Conservation (phyloP, 805 yeast genomes). For the Vanderwaltozyma yarrowii region DNA sequence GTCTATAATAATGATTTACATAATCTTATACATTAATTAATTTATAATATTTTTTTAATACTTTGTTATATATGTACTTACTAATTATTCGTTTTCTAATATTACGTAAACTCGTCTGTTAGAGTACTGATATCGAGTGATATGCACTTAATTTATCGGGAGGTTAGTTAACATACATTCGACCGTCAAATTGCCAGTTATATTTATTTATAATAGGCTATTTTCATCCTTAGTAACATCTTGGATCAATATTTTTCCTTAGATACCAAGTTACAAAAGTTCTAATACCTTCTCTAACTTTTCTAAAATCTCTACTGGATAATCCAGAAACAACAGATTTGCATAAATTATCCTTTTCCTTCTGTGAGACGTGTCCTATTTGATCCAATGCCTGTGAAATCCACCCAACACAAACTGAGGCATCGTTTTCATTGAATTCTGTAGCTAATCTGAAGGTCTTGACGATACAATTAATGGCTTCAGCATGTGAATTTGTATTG, state of each 20-base stretch:
- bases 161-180: too few relatives aligned
- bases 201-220: too few relatives aligned
- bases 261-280: conserved; percentile 80
- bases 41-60: too few relatives aligned
- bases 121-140: too few relatives aligned
- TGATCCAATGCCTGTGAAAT: conserved; percentile 40
- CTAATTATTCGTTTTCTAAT: too few relatives aligned
- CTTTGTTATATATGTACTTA: too few relatives aligned
- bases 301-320: conserved; percentile 57
- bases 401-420: conserved; percentile 41
- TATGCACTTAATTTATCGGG: too few relatives aligned
- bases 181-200: too few relatives aligned
- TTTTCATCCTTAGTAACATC: too few relatives aligned
- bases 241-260: conserved; percentile 54
- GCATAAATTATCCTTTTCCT: conserved; percentile 58
- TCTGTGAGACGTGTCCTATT: conserved; percentile 51
- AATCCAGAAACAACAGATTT: conserved; percentile 49
- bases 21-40: too few relatives aligned
- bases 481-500: conserved; percentile 58
- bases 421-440: conserved; percentile 32
- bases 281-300: conserved; percentile 58
- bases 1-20: too few relatives aligned
- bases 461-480: conserved; percentile 63
- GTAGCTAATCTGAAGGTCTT: conserved; percentile 51
- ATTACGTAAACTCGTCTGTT: too few relatives aligned